Percentiles rank a stretch among this genome's conserved stretches.
Conservation (phyloP, 2,329 filamentous ascomycete genomes). For the Ophiocordyceps camponoti-leonardi region DNA sequence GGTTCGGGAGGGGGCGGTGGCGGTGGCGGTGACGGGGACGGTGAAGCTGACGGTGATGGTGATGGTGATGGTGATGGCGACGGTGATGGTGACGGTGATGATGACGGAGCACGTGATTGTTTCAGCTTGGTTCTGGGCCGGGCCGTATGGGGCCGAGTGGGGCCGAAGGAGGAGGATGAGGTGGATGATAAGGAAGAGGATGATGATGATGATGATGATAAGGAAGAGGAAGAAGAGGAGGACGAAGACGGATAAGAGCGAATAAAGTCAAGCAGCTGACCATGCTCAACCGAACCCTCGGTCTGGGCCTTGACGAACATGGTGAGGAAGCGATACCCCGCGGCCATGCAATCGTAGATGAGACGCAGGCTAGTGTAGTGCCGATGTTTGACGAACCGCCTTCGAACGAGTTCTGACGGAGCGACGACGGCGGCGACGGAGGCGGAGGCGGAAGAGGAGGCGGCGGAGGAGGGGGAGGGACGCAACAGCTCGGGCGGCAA, state of each 20-base stretch:
- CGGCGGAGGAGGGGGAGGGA: too few relatives aligned
- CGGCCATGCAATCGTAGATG: constrained; percentile 42
- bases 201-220: too few relatives aligned
- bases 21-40: too few relatives aligned
- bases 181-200: too few relatives aligned
- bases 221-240: too few relatives aligned
- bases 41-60: too few relatives aligned
- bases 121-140: background rate
- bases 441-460: too few relatives aligned
- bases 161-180: too few relatives aligned
- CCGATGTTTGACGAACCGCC: constrained; percentile 43
- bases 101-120: too few relatives aligned
- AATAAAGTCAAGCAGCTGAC: constrained; percentile 23
- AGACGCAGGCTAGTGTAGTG: constrained; percentile 40
- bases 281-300: constrained; percentile 21
- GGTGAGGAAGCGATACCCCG: constrained; percentile 45
- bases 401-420: constrained; percentile 34
- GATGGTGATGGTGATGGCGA: too few relatives aligned
- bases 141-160: background rate
- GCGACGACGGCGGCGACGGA: background rate
- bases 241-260: constrained; percentile 6
- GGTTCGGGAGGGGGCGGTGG: constrained; percentile 7
- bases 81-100: too few relatives aligned
- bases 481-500: constrained; percentile 23
- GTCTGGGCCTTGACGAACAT: constrained; percentile 20